Conservation (phyloP, 2,329 filamentous ascomycete genomes). For the Ustilaginoidea virens region DNA sequence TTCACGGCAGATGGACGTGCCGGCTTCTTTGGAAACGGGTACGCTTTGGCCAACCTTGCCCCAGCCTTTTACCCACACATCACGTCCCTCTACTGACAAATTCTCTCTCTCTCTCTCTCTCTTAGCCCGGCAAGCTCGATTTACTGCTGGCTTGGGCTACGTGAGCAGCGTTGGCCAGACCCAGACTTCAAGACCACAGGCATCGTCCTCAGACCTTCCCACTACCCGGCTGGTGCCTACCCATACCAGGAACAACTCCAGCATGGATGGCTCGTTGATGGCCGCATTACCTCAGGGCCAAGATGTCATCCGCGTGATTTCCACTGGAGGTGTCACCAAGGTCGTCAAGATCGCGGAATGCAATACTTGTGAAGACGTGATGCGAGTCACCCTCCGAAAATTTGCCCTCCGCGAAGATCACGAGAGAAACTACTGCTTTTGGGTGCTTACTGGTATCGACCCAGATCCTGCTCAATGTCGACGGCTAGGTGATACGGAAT, state of each 20-base stretch:
- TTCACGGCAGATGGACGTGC: slow-evolving; percentile 42
- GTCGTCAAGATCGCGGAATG: slow-evolving; percentile 88
- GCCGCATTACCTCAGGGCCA: slow-evolving; percentile 73
- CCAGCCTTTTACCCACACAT: no score
- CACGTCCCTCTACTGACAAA: slow-evolving; percentile 34
- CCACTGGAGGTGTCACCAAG: slow-evolving; percentile 78
- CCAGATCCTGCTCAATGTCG: slow-evolving; percentile 70
- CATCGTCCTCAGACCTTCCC: slow-evolving; percentile 38
- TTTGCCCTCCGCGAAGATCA: slow-evolving; percentile 80
- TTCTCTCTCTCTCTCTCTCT: slow-evolving; percentile 35
- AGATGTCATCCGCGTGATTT: slow-evolving; percentile 85
- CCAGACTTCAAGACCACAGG: slow-evolving; percentile 3
- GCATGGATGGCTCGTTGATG: slow-evolving; percentile 74
- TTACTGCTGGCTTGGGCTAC: slow-evolving; percentile 35
- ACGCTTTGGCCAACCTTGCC: no score
- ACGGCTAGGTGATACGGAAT: slow-evolving; percentile 69
- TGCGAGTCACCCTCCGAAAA: slow-evolving; percentile 77
- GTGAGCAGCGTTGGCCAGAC: slow-evolving; percentile 33
- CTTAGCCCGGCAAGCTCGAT: slow-evolving; percentile 35
- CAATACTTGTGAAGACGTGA: slow-evolving; percentile 83
- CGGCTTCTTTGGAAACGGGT: slow-evolving; percentile 24
- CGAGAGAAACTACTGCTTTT: slow-evolving; percentile 93
- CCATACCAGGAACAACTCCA: slow-evolving; percentile 69
- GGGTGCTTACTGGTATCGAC: slow-evolving; percentile 74
- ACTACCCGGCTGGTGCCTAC: slow-evolving; percentile 45